These are phyloP conservation scores for Backusella liffmaniae DNA, from an alignment of 192 early-diverging fungal species.

Conservation along the genomic window DNA sequence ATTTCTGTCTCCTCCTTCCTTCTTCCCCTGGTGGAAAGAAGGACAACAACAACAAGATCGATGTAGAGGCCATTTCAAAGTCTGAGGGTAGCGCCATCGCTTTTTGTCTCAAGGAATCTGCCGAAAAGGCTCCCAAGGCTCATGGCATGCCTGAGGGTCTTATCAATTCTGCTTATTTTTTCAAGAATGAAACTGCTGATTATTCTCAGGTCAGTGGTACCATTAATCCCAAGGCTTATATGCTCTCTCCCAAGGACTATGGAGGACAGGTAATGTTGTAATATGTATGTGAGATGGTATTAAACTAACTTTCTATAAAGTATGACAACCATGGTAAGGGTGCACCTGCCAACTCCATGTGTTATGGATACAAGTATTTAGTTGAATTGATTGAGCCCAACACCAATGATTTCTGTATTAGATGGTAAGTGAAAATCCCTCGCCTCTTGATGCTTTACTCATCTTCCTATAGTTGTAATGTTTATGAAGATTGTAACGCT, in stretches of 20 bases:
- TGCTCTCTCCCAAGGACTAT: slow-evolving; percentile 19
- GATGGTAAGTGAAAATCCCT: slow-evolving; percentile 22
- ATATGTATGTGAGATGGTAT: too few species aligned
- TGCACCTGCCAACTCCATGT: slow-evolving; percentile 24
- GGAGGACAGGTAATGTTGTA: slow-evolving; percentile 28
- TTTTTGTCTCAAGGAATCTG: slow-evolving; percentile 41
- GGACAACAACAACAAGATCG: slow-evolving; percentile 15
- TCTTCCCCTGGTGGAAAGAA: slow-evolving; percentile 35
- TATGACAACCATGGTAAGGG: slow-evolving; percentile 38
- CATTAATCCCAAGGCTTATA: slow-evolving; percentile 31
- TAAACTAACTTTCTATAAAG: background rate
- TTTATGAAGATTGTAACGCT: slow-evolving; percentile 42
- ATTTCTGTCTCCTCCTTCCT: slow-evolving; percentile 42
- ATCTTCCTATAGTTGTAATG: slow-evolving; percentile 25
- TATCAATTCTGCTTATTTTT: slow-evolving; percentile 26
- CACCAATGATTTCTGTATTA: slow-evolving; percentile 33
- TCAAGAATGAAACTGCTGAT: slow-evolving; percentile 21
- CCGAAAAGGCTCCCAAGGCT: slow-evolving; percentile 33
- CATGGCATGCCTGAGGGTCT: slow-evolving; percentile 31
- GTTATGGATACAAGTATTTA: slow-evolving; percentile 33
- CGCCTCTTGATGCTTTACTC: background rate
- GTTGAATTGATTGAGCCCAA: slow-evolving; percentile 42
- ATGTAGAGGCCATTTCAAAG: slow-evolving; percentile 38
- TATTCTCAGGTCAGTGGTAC: slow-evolving; percentile 42
- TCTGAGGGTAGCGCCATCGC: slow-evolving; percentile 42